Evolutionary conservation across 352 stramenopile species (phyloP), one percentile per base, ranked within the genome.

Genomic region (Phytophthora lateralis): DNA sequence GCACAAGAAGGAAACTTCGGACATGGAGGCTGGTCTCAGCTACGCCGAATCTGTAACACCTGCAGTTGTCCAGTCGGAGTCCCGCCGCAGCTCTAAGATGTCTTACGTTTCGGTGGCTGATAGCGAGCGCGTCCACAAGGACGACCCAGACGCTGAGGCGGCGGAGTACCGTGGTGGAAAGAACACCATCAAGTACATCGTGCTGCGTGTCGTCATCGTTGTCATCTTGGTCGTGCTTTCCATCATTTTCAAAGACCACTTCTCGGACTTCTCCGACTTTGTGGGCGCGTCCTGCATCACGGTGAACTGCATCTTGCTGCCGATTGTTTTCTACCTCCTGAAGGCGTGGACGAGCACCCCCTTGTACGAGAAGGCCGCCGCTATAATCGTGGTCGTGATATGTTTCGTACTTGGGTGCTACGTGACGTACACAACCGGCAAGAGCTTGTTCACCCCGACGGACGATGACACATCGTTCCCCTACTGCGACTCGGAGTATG

Each of bases 31-130:
- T 14, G 59, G 55, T 35, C n/a, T 71, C 12, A 57, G 21, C 38
- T 69, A 69, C 55, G 38, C 26, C 3, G 60, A 73, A 14, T 44
- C 53, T 1, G 17, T 20, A 21, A 69, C 59, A 39, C 65, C 60
- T 35, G 59, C 38, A 11, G 45, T 61, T 48, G 26, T 59, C n/a
- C 49, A 61, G 46, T 38, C 51, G 9, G 62, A 71, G 17, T 29
- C 69, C 20, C 52, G 54, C 39, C 70, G 67, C 32, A 58, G 30
- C 21, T 83, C 75, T 5, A 80, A 76, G 55, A 64, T 68, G 37
- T 85, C 75, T 18, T 68, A 75, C 10, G 70, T 80, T 7, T 80
- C 73, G 0, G 64, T 71, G 20, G 61, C 63, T 15, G 66, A 78
- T 27, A 64, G 67, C 24, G 69, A 78, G 39, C 53, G 56, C 1